phyloP scores from a whole-genome alignment of 352 stramenopile species.

The Phytopythium oedochilum region DNA sequence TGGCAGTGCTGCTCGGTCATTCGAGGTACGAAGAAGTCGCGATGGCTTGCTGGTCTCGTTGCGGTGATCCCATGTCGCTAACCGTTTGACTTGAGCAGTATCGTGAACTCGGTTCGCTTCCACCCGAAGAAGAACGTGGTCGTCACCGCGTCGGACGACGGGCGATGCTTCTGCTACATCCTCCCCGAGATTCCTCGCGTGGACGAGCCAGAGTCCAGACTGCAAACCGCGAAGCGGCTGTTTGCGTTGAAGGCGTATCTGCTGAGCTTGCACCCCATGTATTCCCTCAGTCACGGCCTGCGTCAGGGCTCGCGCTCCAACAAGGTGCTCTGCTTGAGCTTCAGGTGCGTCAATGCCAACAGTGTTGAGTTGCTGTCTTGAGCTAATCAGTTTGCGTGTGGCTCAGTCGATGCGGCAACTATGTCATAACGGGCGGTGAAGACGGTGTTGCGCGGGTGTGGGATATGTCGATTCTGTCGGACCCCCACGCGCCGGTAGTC shows the following conservation, averaged over 20 bases:
- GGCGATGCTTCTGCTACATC: slow-evolving; percentile 89
- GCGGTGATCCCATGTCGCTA: not conserved
- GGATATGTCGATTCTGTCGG: slow-evolving; percentile 62
- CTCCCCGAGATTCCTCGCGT: slow-evolving; percentile 62
- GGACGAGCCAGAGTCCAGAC: slow-evolving; percentile 56
- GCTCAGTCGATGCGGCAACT: slow-evolving; percentile 79
- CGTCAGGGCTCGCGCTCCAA: slow-evolving; percentile 51
- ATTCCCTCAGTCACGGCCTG: slow-evolving; percentile 62
- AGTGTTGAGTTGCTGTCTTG: not conserved
- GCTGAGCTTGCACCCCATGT: slow-evolving; percentile 75
- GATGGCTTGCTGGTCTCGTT: not conserved
- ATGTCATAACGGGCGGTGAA: slow-evolving; percentile 90
- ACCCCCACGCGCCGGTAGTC: slow-evolving; percentile 36
- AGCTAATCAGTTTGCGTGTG: not conserved
- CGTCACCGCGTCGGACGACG: slow-evolving; percentile 91
- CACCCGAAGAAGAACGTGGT: slow-evolving; percentile 84
- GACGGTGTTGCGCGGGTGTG: slow-evolving; percentile 92
- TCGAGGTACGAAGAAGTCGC: slow-evolving; percentile 61
- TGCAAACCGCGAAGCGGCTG: slow-evolving; percentile 75
- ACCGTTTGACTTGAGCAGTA: slow-evolving; percentile 17
- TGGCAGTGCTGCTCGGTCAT: slow-evolving; percentile 84
- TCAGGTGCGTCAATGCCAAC: slow-evolving; percentile 19
- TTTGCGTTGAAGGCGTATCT: slow-evolving; percentile 69
- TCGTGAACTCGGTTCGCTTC: slow-evolving; percentile 86
- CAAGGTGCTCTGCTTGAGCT: slow-evolving; percentile 71